A percentile compares a stretch with the other conserved stretches of the same genome.
Evolutionary conservation across 2,329 filamentous ascomycete species (phyloP).

Genomic region (Corinectria fuckeliana): DNA sequence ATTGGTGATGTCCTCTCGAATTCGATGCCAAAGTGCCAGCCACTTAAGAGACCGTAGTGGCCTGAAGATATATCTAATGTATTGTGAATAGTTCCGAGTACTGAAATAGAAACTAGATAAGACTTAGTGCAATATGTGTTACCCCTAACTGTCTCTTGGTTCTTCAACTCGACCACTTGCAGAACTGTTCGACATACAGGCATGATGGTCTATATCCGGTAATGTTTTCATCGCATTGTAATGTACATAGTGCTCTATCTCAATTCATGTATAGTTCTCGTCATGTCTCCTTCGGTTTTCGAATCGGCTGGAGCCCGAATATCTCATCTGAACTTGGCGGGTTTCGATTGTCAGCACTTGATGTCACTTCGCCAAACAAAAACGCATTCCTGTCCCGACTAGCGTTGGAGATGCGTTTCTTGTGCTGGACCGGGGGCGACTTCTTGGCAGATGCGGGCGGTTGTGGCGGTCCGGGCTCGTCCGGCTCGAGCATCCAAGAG

Average conservation of each 20-base stretch:
- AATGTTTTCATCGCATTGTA: background rate
- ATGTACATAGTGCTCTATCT: background rate
- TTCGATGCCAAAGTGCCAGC: too few relatives aligned
- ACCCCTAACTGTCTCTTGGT: background rate
- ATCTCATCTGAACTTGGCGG: conserved; percentile 55
- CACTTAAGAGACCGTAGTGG: too few relatives aligned
- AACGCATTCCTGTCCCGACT: conserved; percentile 65
- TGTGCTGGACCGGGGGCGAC: conserved; percentile 44
- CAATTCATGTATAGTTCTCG: conserved; percentile 2
- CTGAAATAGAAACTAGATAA: background rate
- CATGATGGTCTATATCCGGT: background rate
- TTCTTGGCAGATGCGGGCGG: conserved; percentile 34
- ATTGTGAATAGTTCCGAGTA: too few relatives aligned
- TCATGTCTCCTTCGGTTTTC: conserved; percentile 33
- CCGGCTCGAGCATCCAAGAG: conserved; percentile 77
- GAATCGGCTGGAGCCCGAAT: conserved; percentile 61
- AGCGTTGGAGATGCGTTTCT: conserved; percentile 50
- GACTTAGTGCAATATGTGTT: background rate
- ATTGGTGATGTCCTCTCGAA: too few relatives aligned
- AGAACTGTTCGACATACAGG: background rate
- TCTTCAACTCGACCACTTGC: background rate
- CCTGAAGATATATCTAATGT: too few relatives aligned
- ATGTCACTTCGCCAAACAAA: conserved; percentile 61
- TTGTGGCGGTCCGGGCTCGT: conserved; percentile 44
- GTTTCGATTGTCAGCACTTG: conserved; percentile 44